Base-by-base conservation (phyloP, 768 basidiomycete genomes). In the Cystofilobasidium ferigula region DNA sequence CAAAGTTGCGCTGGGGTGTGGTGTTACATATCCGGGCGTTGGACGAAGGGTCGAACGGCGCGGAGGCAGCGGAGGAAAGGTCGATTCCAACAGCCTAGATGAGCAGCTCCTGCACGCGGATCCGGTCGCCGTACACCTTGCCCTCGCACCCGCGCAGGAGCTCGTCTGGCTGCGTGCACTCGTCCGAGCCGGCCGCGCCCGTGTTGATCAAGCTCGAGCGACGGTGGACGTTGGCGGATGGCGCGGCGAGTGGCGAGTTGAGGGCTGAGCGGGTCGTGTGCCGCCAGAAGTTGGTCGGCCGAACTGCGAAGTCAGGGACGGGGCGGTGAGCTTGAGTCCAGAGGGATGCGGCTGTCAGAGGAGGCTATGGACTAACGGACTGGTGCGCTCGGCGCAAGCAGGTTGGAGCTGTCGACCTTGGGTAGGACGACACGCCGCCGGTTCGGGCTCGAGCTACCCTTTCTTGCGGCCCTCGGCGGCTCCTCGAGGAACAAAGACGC, bases 281-380 rank as follows among this genome's bases (percentile, higher is more conserved):
- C 36, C 86, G 80, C 87, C 87, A 89, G 73, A 89, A 88, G 0
- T 87, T 86, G 9, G 83, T 86, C 0, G 87, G 87, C n/a, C 87
- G 85, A 40, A 87, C 87, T 88, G 68, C 18, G 54, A 42, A 51
- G 48, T 5, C 20, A 43, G 42, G 42, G 12, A 22, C 5, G 20
- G 12, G 48, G 24, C 6, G n/a, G 28, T 54, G 26, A 28, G 40
- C 20, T 42, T 42, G 10, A 42, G 40, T 42, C 10, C 10, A 10
- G 40, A 42, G 40, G 10, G 40, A 42, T 42, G 40, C 40, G 40
- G n/a, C n/a, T n/a, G n/a, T 45, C 43, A 45, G 43, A 40, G 22
- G n/a, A n/a, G 45, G 43, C 10, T 9, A 9, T 9, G 6, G 5
- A 54, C 51, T 32, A 26, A 54, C 51, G 51, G 30, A 54, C 51